These are phyloP conservation scores for Pugionium dolabratum DNA, from an alignment of 345 rosid species.

Conservation along the genomic window DNA sequence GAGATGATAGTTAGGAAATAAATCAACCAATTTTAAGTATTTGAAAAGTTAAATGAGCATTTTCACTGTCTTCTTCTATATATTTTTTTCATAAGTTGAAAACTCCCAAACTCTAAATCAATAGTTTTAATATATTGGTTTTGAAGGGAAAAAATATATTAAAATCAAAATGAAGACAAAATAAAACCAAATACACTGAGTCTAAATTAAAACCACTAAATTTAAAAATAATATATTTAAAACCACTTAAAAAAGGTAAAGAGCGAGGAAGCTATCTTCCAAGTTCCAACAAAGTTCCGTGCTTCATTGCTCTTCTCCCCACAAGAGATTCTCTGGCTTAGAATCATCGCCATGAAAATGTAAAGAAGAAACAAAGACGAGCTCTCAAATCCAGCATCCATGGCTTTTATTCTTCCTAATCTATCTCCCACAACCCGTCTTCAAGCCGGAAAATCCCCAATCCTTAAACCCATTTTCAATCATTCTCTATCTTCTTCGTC, in stretches of 20 bases:
- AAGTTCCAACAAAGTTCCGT: constrained; percentile 33
- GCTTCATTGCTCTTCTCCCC: constrained; percentile 27
- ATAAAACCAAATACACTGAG: too few species aligned
- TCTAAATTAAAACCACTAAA: too few species aligned
- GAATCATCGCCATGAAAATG: constrained; percentile 37
- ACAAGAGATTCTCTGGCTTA: constrained; percentile 37
- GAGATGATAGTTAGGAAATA: too few species aligned
- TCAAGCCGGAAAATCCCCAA: constrained; percentile 51
- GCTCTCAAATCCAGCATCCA: constrained; percentile 30
- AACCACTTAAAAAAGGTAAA: background rate
- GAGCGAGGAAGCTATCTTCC: constrained; percentile 21
- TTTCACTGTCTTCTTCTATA: too few species aligned
- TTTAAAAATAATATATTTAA: background rate
- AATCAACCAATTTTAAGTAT: too few species aligned
- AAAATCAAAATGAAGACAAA: too few species aligned
- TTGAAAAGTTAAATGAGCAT: too few species aligned
- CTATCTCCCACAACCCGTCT: constrained; percentile 62
- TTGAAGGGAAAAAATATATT: too few species aligned
- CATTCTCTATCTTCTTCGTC: constrained; percentile 25
- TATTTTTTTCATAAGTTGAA: too few species aligned
- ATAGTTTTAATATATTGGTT: too few species aligned
- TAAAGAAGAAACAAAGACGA: constrained; percentile 23
- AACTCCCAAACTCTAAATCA: too few species aligned
- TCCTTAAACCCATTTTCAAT: constrained; percentile 44
- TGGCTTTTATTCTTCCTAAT: constrained; percentile 84